Evolutionary conservation across 441 rosid species (phyloP).

Genomic region (Sinapis alba): DNA sequence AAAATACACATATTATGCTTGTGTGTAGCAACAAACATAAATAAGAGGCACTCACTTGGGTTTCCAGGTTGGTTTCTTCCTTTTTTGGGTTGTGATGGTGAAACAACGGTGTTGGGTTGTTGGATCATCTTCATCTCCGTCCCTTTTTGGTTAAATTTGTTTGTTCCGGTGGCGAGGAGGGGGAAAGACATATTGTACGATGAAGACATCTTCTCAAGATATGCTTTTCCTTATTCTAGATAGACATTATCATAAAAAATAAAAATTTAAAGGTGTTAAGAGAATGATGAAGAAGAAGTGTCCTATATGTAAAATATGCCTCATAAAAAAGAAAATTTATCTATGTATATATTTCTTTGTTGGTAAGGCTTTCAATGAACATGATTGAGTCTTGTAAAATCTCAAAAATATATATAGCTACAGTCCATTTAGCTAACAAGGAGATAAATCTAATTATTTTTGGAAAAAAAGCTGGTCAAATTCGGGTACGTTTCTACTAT

Average conservation of each 20-base stretch:
- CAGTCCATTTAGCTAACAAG: not conserved
- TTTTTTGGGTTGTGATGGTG: slow-evolving; percentile 52
- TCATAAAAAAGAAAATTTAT: slow-evolving; percentile 10
- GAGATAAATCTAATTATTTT: not conserved
- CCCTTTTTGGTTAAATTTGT: slow-evolving; percentile 17
- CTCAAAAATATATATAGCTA: slow-evolving; percentile 16
- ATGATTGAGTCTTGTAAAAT: slow-evolving; percentile 3
- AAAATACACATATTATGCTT: not conserved
- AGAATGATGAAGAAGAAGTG: slow-evolving; percentile 17
- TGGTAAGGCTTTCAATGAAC: slow-evolving; percentile 18
- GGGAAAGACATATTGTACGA: slow-evolving; percentile 52
- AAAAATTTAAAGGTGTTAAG: slow-evolving; percentile 33
- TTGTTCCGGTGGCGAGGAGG: slow-evolving; percentile 22
- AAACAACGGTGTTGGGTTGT: slow-evolving; percentile 36
- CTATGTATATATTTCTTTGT: slow-evolving; percentile 19
- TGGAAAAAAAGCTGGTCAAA: not conserved
- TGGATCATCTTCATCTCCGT: slow-evolving; percentile 8
- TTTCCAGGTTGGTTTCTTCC: slow-evolving; percentile 57
- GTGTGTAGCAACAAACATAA: not conserved
- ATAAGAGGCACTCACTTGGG: slow-evolving; percentile 47
- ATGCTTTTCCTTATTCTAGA: slow-evolving; percentile 24
- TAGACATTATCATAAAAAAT: slow-evolving; percentile 20
- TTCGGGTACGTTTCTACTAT: not conserved
- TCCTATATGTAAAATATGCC: slow-evolving; percentile 15
- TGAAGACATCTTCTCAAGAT: slow-evolving; percentile 31